These are phyloP conservation scores for Acanthamoeba triangularis DNA, from an alignment of 208 protist genomes.

Conservation along the genomic window DNA sequence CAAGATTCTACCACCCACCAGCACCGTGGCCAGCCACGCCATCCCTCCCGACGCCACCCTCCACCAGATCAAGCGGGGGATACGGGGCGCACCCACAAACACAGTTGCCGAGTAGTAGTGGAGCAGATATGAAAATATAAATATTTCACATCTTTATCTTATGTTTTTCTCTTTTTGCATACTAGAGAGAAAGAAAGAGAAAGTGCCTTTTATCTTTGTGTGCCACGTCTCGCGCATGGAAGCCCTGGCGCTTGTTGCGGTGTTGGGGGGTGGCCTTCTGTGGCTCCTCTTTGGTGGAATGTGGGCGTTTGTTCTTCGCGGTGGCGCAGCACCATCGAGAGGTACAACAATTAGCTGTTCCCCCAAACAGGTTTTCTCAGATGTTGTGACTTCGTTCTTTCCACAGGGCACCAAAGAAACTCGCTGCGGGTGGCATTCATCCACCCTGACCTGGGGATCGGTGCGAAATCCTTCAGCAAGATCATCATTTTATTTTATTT, in stretches of 20 bases:
- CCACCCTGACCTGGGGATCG: slow-evolving; percentile 98
- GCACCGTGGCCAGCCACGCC: neutral
- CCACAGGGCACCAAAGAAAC: neutral
- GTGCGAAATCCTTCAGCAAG: neutral
- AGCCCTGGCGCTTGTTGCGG: neutral
- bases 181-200: too few relatives aligned
- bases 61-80: neutral
- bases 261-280: neutral
- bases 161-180: too few relatives aligned
- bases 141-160: too few relatives aligned
- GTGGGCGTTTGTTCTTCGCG: neutral
- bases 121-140: too few relatives aligned
- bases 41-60: neutral
- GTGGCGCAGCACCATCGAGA: neutral
- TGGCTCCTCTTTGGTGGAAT: neutral
- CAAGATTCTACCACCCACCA: neutral
- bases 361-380: neutral
- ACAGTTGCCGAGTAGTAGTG: too few relatives aligned
- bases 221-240: neutral
- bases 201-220: too few relatives aligned
- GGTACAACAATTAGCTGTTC: neutral
- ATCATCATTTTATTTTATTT: neutral
- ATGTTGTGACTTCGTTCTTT: neutral
- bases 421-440: slow-evolving; percentile 94
- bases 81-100: too few relatives aligned